Base-by-base conservation (phyloP, 371 early-diverging fungal genomes). In the Batrachochytrium dendrobatidis region DNA sequence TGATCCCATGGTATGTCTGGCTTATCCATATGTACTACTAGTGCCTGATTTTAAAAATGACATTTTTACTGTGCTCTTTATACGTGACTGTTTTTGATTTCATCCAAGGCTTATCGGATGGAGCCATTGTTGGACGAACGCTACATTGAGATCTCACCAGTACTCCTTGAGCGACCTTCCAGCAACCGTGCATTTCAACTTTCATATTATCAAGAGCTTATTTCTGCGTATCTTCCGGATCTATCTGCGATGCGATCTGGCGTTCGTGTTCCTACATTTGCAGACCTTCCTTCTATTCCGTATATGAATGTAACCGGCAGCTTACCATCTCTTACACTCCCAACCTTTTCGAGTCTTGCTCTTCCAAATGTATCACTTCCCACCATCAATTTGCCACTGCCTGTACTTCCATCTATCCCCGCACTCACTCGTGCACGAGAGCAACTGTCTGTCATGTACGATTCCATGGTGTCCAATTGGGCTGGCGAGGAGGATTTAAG, bases 101-200 rank as follows among this genome's bases (percentile, higher is more conserved):
- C n/a, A n/a, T n/a, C n/a, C n/a, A 35, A 65, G 65, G 83, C 83
- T 0, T 87, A 87, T 60, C 74, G 87, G 17, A 56, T 82, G 33
- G 87, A 87, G 53, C 85, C 87, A 0, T 65, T 86, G 62, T 63
- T 80, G n/a, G 77, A 85, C 56, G 35, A 72, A 1, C 59, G 67
- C 20, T 85, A 79, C 65, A 66, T 71, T 17, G 71, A 71, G 15
- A 66, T 84, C 35, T 71, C 80, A 4, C 85, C 87, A 0, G 73
- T 79, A 18, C 70, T 71, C 6, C 50, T 76, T 2, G 68, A 71
- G 57, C 63, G 71, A 2, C 74, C 74, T 1, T 61, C 64, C 34
- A 31, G 29, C 34, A 55, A 29, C 5, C 62, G 35, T 22, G 32
- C 8, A 28, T 55, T 55, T 39, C 49, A 57, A 33, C 39, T 68